A percentile compares a stretch with the other conserved stretches of the same genome.
phyloP scores from a whole-genome alignment of 106 monocot species.

The Platanthera zijinensis region DNA sequence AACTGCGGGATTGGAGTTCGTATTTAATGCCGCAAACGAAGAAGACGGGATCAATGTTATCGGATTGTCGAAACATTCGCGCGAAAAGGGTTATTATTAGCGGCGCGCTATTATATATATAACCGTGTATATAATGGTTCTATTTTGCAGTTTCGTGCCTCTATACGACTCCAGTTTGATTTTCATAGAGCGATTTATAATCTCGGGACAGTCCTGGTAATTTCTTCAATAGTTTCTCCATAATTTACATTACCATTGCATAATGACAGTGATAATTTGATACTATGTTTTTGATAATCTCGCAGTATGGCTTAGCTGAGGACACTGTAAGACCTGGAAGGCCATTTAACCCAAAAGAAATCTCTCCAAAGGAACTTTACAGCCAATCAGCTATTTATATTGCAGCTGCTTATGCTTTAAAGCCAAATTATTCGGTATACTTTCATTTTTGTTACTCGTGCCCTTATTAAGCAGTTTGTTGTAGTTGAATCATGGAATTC shows the following conservation, averaged over 20 bases:
- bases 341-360: conserved; percentile 56
- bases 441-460: background rate
- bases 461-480: background rate
- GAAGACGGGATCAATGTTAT: no score
- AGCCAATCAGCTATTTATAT: conserved; percentile 98
- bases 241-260: background rate
- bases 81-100: no score
- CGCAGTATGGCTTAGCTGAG: conserved; percentile 95
- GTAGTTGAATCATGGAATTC: background rate
- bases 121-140: background rate
- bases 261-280: background rate
- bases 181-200: conserved; percentile 99
- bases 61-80: no score
- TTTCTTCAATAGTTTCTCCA: conserved; percentile 7
- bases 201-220: conserved; percentile 92
- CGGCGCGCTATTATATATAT: no score
- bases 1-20: no score
- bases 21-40: no score
- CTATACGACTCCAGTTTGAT: conserved; percentile 96
- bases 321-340: conserved; percentile 81
- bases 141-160: conserved; percentile 77
- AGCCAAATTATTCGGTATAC: conserved; percentile 84
- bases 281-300: conserved; percentile 5
- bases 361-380: conserved; percentile 80
- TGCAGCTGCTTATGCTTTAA: conserved; percentile 97